These are phyloP conservation scores for Ephemerocybe angulata DNA, from an alignment of 768 basidiomycete species.

Conservation along the genomic window DNA sequence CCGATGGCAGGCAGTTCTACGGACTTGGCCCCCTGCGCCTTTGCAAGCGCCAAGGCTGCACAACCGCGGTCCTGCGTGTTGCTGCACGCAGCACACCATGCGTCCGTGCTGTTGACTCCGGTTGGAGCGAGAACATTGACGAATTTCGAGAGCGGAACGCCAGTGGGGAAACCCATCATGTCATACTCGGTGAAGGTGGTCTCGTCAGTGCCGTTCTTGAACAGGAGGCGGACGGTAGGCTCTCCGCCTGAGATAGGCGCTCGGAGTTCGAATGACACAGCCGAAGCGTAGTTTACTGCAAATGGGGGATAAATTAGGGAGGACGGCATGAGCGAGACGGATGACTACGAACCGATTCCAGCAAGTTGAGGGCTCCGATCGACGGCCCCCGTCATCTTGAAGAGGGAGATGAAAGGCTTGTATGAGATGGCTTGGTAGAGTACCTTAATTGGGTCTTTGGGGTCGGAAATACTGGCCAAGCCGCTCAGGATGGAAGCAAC, in stretches of 20 bases:
- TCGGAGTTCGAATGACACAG: conserved; percentile 57
- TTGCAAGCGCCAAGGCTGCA: conserved; percentile 40
- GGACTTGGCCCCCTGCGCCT: conserved; percentile 22
- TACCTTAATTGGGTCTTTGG: conserved; percentile 52
- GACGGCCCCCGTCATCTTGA: conserved; percentile 69
- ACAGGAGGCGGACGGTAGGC: conserved; percentile 57
- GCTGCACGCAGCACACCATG: conserved; percentile 59
- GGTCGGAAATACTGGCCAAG: conserved; percentile 47
- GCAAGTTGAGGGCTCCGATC: conserved; percentile 49
- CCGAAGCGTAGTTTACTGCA: conserved; percentile 60
- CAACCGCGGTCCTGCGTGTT: conserved; percentile 60
- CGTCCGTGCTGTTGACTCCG: conserved; percentile 46
- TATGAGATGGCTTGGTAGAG: conserved; percentile 61
- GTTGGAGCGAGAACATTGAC: conserved; percentile 36
- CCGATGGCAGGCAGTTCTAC: conserved; percentile 32
- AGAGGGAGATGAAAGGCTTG: conserved; percentile 74
- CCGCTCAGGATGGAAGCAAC: conserved; percentile 56
- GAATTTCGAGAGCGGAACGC: conserved; percentile 54
- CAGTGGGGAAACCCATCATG: conserved; percentile 42
- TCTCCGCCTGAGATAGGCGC: conserved; percentile 32
- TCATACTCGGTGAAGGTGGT: conserved; percentile 43
- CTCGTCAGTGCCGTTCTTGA: conserved; percentile 64
- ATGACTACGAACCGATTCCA: conserved; percentile 66
- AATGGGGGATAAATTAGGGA: neutral
- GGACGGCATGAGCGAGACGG: conserved; percentile 7